A percentile compares a stretch with the other conserved stretches of the same genome.
Evolutionary conservation across 768 basidiomycete species (phyloP).

Genomic region (Mycena belliarum): DNA sequence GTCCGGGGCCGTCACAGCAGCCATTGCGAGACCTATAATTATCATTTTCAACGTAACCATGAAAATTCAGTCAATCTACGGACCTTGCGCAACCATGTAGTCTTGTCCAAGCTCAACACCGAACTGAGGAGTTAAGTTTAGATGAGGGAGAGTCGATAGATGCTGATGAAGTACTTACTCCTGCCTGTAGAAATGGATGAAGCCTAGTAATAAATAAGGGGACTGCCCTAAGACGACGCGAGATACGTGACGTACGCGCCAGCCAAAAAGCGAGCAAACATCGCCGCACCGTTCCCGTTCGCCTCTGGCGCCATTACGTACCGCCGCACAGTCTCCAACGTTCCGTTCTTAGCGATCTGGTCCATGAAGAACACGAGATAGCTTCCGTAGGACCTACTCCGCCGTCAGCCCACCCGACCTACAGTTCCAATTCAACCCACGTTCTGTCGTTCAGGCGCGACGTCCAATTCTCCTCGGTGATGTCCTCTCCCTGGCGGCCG

Average conservation of each 20-base stretch:
- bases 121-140: slow-evolving; percentile 1
- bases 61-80: too few species aligned
- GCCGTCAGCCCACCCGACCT: not conserved
- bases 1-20: not conserved
- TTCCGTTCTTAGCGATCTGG: slow-evolving; percentile 1
- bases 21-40: slow-evolving; percentile 12
- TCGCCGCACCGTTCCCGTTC: slow-evolving; percentile 12
- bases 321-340: not conserved
- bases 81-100: slow-evolving; percentile 13
- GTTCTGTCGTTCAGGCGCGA: slow-evolving; percentile 36
- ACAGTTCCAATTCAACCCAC: slow-evolving; percentile 21
- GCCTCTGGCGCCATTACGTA: slow-evolving; percentile 18
- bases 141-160: not conserved
- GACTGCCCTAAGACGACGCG: too few species aligned
- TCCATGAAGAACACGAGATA: slow-evolving; percentile 15
- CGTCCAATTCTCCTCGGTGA: slow-evolving; percentile 35
- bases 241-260: slow-evolving; percentile 16
- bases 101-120: slow-evolving; percentile 18
- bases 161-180: not conserved
- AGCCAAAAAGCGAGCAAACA: slow-evolving; percentile 13
- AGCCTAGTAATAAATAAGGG: not conserved
- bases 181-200: slow-evolving; percentile 15
- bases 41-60: too few species aligned
- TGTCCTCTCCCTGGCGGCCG: slow-evolving; percentile 26
- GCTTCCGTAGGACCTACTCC: slow-evolving; percentile 9